Base-by-base conservation (phyloP, 148 eudicot species). In the Silene uniflora region DNA sequence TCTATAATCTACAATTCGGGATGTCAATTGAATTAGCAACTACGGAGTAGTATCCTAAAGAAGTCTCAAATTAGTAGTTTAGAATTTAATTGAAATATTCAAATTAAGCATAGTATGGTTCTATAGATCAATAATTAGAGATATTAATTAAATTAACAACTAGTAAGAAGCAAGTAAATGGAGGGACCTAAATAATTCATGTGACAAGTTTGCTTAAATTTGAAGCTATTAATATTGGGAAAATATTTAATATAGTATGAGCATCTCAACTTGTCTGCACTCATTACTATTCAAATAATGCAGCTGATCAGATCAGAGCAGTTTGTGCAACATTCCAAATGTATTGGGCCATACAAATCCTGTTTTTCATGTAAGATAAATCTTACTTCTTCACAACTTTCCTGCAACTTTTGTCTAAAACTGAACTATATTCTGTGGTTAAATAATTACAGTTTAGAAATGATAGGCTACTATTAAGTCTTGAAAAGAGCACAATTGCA, bases 291-390 rank as follows among this genome's bases (percentile, higher is more conserved):
- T 68, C 14, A n/a, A 44, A 68, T 68, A 42, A 68, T 68, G 56
- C 69, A 66, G 47, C 47, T 35, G 22, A 13, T 42, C 19, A 66
- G 25, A 68, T 27, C 9, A 32, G 55, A 68, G 56, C 72, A 68
- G 18, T 42, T 44, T 68, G 55, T 68, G 72, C 19, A 68, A 68
- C 72, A 68, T 68, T 68, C 72, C 72, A 68, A 68, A 68, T 42
- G 56, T 44, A 0, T 68, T 68, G 72, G 72, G 72, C 72, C 72
- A 68, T 68, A 68, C 56, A 68, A n/a, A 68, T 44, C 72, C 72
- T 42, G 25, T 39, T 68, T 10, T 7, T 68, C 1, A 42, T 21
- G 56, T 12, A n/a, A 39, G 0, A 67, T 19, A 67, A n/a, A n/a
- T 44, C 23, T 8, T 44, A 68, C 54, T 42, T 2, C 71, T 42